Base-by-base conservation (phyloP, 805 yeast genomes). In the Babjeviella inositovora region DNA sequence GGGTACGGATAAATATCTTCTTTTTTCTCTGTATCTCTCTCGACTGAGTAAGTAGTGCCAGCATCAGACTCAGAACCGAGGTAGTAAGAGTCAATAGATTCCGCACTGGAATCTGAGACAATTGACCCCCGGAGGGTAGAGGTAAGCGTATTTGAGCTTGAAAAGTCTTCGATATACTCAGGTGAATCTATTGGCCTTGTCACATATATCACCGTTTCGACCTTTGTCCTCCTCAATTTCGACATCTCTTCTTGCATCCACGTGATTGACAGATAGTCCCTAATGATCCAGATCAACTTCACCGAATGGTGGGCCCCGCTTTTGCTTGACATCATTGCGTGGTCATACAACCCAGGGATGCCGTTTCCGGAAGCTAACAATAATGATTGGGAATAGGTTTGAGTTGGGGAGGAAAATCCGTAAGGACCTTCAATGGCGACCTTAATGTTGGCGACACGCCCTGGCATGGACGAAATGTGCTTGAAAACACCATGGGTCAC, bases 361-460 rank as follows among this genome's bases (percentile, higher is more conserved):
- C 90, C 90, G 25, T 69, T 69, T 15, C 90, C 87, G 22, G 82
- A 85, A 6, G 85, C 75, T 13, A 76, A 30, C 20, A 72, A 56
- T 6, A 73, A 53, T 5, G 71, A 61, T 27, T 62, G 58, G 23
- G 66, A 62, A 33, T 60, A 73, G 20, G 51, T 46, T 13, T 50
- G 45, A 9, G 67, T 46, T 2, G 71, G 62, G 4, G 63, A 39
- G 3, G 59, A 31, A 18, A 54, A 51, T 3, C 87, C 80, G 37
- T 77, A 76, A 2, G 85, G 84, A 1, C 87, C 87, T 38, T 76
- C 87, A 3, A 69, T 21, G 8, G 53, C 40, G 6, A 57, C 38
- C 11, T 45, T 49, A 22, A 62, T 40, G 14, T 37, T 30, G 14
- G 43, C 30, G 8, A 23, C 25, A 11, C 34, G 36, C 22, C 37